Conservation (phyloP, 106 monocot species). For the Platanthera guangdongensis region DNA sequence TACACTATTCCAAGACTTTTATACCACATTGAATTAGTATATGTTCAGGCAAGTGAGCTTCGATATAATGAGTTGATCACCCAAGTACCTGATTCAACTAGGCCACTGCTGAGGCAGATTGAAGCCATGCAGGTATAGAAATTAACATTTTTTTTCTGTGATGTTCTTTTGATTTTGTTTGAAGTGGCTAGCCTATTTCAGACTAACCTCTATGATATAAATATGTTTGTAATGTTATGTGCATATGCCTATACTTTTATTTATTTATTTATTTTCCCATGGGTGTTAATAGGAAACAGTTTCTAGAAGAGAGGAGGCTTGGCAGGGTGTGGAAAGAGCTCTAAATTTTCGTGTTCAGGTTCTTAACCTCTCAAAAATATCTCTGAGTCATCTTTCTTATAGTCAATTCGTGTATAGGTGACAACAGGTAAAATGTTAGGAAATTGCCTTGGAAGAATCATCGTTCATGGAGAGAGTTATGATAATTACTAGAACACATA, state of each 20-base stretch:
- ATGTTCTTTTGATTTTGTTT: constrained; percentile 3
- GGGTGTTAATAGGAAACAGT: constrained; percentile 56
- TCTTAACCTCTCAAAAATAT: neutral
- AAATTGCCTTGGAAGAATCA: neutral
- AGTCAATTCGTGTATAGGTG: neutral
- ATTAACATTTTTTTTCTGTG: constrained; percentile 2
- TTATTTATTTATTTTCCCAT: neutral
- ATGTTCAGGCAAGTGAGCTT: constrained; percentile 83
- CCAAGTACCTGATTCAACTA: constrained; percentile 93
- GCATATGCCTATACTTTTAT: neutral
- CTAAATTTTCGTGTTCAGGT: constrained; percentile 91
- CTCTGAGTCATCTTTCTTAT: neutral
- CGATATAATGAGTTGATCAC: constrained; percentile 90
- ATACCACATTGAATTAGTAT: constrained; percentile 7
- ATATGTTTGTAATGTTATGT: neutral
- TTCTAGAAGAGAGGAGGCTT: constrained; percentile 84
- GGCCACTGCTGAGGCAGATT: constrained; percentile 91
- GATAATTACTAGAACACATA: neutral
- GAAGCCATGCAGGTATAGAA: constrained; percentile 89
- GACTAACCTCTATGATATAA: no score
- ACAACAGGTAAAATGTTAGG: neutral
- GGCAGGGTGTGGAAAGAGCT: constrained; percentile 84
- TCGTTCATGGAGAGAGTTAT: neutral
- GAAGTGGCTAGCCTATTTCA: neutral
- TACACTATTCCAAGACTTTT: neutral